phyloP scores from a whole-genome alignment of 129 eudicot species.

The Apium graveolens region DNA sequence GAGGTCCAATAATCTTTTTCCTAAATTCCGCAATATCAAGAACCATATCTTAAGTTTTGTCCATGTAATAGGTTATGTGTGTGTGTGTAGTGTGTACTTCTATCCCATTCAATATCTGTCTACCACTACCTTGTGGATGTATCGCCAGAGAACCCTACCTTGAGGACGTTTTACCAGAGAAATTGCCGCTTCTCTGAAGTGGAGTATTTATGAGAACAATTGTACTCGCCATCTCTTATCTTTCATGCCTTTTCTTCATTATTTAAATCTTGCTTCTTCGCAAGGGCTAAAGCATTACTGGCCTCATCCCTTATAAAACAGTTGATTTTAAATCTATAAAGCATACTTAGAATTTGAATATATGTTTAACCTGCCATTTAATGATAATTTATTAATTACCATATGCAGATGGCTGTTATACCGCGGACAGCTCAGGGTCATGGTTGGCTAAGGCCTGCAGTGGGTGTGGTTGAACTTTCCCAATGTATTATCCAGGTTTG shows the following conservation, averaged over 20 bases:
- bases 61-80: background rate
- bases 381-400: background rate
- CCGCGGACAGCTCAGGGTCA: conserved; percentile 88
- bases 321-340: background rate
- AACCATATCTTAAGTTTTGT: background rate
- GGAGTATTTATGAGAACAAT: background rate
- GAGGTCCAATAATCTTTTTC: background rate
- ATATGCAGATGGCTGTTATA: conserved; percentile 74
- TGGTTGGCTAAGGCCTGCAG: conserved; percentile 98
- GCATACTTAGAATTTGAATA: background rate
- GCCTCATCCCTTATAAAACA: background rate
- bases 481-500: conserved; percentile 85
- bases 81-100: no score
- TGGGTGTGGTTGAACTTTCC: conserved; percentile 92
- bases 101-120: background rate
- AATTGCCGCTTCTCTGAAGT: background rate
- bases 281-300: background rate
- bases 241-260: background rate
- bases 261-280: background rate
- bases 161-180: background rate
- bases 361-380: background rate
- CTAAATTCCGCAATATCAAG: background rate
- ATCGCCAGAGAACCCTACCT: background rate
- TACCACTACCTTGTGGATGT: background rate
- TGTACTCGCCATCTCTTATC: background rate